Evolutionary conservation across 2,329 filamentous ascomycete species (phyloP).

Genomic region (Penicillium sp.): DNA sequence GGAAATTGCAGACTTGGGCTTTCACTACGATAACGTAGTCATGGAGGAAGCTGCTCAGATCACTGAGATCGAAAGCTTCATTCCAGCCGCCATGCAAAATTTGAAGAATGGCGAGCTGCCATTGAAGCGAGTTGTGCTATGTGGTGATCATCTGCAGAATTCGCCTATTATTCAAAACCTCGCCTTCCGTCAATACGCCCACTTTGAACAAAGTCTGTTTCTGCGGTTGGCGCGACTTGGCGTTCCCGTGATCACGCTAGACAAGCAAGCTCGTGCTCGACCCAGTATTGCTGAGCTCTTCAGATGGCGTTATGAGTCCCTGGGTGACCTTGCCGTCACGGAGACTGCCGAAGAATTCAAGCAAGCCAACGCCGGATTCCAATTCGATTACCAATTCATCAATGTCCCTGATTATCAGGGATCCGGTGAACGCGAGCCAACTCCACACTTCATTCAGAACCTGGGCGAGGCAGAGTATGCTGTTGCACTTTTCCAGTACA

Average conservation of each 20-base stretch:
- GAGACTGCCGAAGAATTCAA: conserved; percentile 64
- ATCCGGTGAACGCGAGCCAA: conserved; percentile 78
- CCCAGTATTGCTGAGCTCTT: conserved; percentile 84
- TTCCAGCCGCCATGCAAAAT: conserved; percentile 87
- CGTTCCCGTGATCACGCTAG: conserved; percentile 82
- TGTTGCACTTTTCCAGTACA: conserved; percentile 93
- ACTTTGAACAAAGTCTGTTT: conserved; percentile 93
- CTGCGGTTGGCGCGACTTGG: conserved; percentile 83
- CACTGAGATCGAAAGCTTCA: conserved; percentile 94
- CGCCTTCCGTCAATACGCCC: conserved; percentile 89
- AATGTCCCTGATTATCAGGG: conserved; percentile 91
- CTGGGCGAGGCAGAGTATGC: conserved; percentile 95
- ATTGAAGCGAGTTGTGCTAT: conserved; percentile 82
- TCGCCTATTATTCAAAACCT: conserved; percentile 92
- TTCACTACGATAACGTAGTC: conserved; percentile 94
- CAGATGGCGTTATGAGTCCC: conserved; percentile 80
- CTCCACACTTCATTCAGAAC: conserved; percentile 93
- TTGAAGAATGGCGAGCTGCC: conserved; percentile 65
- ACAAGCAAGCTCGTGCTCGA: conserved; percentile 87
- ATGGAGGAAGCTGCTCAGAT: conserved; percentile 99
- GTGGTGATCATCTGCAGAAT: conserved; percentile 94
- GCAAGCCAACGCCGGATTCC: conserved; percentile 82
- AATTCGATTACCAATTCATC: conserved; percentile 94
- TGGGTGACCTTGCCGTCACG: conserved; percentile 74
- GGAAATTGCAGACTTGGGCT: conserved; percentile 86